Evolutionary conservation across 1,139 yeast genomes (phyloP), one percentile per base, ranked within the genome.

Genomic region (Eremothecium sinecaudum): DNA sequence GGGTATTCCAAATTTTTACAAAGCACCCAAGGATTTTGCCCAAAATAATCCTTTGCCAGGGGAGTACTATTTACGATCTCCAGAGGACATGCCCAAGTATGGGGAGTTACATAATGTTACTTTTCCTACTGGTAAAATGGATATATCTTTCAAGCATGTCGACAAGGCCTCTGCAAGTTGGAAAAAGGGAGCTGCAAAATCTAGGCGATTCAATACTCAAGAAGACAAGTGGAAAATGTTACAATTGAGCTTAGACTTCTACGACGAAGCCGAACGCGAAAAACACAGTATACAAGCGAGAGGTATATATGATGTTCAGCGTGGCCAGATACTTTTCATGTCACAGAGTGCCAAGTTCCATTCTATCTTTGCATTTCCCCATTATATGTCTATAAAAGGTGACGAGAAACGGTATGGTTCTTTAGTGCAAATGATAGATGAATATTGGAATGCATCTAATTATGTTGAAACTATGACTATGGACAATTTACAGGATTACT

Each of bases 291-390:
- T 83, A 12, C 64, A 61, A 2, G 56, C 83, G 15, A 55, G 58
- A 13, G 96, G 94, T 0, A 64, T 82, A 3, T 84, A 86, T 53
- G 79, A 79, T 48, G 76, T 76, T 41, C 66, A 70, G 7, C 62
- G 75, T 1, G 96, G 96, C 0, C 68, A 83, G 36, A 51, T 84
- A 11, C 60, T 84, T 7, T 65, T 79, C 2, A 53, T 72, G 12
- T 71, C 94, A 1, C 64, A 70, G 31, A 73, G 92, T 16, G 83
- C 80, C 7, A 84, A 84, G 54, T 84, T 80, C 51, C 66, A 71
- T 30, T 87, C 93, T 3, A 45, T 64, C 5, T 68, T 68, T 47
- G 76, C 59, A 1, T 42, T 51, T 18, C 59, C 60, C 3, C 59
- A 55, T 38, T 55, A 54, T 39, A 35, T 53, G 42, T 15, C 45